Conservation (phyloP, 108 stramenopile genomes). For the Nitzschia sp. region DNA sequence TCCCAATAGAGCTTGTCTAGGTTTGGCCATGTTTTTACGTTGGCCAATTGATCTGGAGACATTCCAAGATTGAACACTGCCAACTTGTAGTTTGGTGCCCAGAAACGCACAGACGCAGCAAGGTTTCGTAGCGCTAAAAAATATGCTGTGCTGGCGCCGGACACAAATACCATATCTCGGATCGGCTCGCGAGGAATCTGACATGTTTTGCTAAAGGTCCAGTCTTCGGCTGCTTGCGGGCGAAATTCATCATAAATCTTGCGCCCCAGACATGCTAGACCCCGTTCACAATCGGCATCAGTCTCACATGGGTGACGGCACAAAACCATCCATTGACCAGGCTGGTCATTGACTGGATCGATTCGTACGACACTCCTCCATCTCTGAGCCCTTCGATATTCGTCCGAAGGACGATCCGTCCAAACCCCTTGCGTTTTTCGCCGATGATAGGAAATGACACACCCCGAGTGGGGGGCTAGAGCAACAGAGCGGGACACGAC, state of each 20-base stretch:
- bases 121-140: slow-evolving; percentile 35
- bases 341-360: slow-evolving; percentile 16
- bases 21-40: slow-evolving; percentile 30
- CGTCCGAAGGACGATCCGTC: neutral
- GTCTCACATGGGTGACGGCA: slow-evolving; percentile 24
- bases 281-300: slow-evolving; percentile 17
- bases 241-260: neutral
- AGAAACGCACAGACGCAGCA: slow-evolving; percentile 34
- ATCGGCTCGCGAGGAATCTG: neutral
- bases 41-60: neutral
- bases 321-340: slow-evolving; percentile 9
- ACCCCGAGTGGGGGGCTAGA: slow-evolving; percentile 1
- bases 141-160: slow-evolving; percentile 21
- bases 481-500: neutral
- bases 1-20: slow-evolving; percentile 25
- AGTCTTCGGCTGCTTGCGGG: no score
- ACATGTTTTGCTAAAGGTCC: neutral
- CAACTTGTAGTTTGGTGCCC: slow-evolving; percentile 26
- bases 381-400: slow-evolving; percentile 9
- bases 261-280: slow-evolving; percentile 8
- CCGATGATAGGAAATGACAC: slow-evolving; percentile 10
- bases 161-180: slow-evolving; percentile 28
- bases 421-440: neutral
- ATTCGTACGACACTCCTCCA: slow-evolving; percentile 18
- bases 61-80: slow-evolving; percentile 43